Evolutionary conservation across 2,329 filamentous ascomycete species (phyloP).

Genomic region (Trichoderma sp.): DNA sequence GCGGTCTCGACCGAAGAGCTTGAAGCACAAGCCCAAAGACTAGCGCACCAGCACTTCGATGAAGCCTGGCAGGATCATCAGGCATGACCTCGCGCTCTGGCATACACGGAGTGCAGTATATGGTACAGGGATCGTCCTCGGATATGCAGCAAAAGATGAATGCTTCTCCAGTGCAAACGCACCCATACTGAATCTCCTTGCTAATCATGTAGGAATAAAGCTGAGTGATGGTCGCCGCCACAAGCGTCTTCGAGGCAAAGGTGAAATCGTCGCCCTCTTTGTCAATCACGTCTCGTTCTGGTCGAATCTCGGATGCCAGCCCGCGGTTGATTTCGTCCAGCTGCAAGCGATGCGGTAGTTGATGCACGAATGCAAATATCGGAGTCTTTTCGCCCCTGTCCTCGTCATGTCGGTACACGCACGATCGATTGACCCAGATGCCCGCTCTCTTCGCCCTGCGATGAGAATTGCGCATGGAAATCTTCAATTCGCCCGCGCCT

Average conservation of each 20-base stretch:
- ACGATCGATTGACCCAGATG: conserved; percentile 35
- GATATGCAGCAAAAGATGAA: conserved; percentile 38
- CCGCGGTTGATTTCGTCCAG: conserved; percentile 33
- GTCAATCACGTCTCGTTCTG: conserved; percentile 34
- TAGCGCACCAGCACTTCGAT: conserved; percentile 38
- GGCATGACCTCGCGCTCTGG: conserved; percentile 35
- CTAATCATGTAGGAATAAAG: conserved; percentile 41
- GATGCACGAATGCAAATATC: conserved; percentile 37
- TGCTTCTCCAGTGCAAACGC: conserved; percentile 34
- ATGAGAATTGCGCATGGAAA: conserved; percentile 9
- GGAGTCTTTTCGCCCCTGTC: conserved; percentile 23
- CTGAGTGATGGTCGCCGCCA: conserved; percentile 37
- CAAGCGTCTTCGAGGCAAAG: conserved; percentile 32
- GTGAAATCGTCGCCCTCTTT: conserved; percentile 30
- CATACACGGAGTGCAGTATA: conserved; percentile 35
- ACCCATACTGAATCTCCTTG: conserved; percentile 36
- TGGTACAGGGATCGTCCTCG: conserved; percentile 29
- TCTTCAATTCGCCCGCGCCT: background rate
- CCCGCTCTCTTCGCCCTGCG: conserved; percentile 22
- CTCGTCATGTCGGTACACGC: conserved; percentile 22
- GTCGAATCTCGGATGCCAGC: conserved; percentile 34
- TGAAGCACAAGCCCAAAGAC: conserved; percentile 39
- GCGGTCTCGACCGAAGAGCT: conserved; percentile 31
- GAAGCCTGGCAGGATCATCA: conserved; percentile 33
- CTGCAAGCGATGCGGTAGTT: conserved; percentile 38